A percentile compares a stretch with the other conserved stretches of the same genome.
phyloP scores from a whole-genome alignment of 345 rosid species.

The Ricinus communis region DNA sequence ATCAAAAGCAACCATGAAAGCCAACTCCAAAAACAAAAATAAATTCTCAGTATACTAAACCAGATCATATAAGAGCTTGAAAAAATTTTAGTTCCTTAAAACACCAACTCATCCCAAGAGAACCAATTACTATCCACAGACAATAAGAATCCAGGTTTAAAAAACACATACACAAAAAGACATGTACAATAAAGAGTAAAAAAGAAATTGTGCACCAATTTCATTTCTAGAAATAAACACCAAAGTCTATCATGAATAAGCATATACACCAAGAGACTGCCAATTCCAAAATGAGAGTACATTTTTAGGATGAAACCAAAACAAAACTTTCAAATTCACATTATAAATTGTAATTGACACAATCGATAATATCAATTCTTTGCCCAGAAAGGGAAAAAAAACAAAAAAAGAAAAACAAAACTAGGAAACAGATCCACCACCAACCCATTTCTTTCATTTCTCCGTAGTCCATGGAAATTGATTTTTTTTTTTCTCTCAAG shows the following conservation, averaged over 20 bases:
- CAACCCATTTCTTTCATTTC: constrained; percentile 14
- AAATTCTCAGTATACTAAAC: neutral
- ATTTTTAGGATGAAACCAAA: no score
- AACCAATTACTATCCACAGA: neutral
- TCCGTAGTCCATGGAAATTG: constrained; percentile 12
- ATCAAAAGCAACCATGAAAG: constrained; percentile 8
- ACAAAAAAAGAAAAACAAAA: neutral
- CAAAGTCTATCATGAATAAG: no score
- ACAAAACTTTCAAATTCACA: no score
- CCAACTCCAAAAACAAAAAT: constrained; percentile 1
- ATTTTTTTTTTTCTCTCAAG: neutral
- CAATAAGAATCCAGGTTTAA: neutral
- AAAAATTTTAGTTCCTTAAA: no score
- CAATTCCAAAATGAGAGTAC: no score
- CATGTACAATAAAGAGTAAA: neutral
- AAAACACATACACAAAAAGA: neutral
- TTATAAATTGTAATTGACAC: no score
- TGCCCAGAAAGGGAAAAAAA: neutral
- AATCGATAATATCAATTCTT: no score
- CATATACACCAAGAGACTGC: no score
- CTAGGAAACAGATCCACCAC: constrained; percentile 19
- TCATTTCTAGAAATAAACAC: no score
- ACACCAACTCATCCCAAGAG: neutral
- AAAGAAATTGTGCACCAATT: neutral
- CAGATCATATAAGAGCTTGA: neutral